Evolutionary conservation across 768 basidiomycete species (phyloP).

Genomic region (Pulveroboletus sp.): DNA sequence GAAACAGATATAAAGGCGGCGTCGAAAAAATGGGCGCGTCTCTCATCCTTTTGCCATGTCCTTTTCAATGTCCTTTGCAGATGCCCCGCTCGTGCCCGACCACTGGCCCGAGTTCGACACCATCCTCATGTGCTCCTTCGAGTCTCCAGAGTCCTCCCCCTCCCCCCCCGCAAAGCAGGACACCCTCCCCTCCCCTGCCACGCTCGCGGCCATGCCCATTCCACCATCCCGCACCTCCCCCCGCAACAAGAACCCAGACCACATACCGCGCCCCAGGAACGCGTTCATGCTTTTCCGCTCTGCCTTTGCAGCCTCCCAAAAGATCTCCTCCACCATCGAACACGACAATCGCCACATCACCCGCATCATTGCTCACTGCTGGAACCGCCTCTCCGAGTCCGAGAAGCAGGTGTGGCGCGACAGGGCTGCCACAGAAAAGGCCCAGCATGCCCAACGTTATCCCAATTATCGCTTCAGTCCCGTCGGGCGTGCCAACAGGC

Average conservation of each 20-base stretch:
- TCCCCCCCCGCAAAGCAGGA: conserved; percentile 12
- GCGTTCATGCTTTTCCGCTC: conserved; percentile 61
- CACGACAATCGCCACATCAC: conserved; percentile 59
- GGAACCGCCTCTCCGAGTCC: conserved; percentile 49
- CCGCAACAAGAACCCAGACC: conserved; percentile 38
- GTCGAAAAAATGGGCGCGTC: conserved; percentile 3
- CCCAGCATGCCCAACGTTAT: conserved; percentile 44
- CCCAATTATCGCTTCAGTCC: conserved; percentile 59
- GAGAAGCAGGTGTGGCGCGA: conserved; percentile 52
- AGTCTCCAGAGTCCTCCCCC: conserved; percentile 5
- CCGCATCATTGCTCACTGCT: conserved; percentile 52
- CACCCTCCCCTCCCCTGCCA: conserved; percentile 14
- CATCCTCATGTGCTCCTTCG: conserved; percentile 4
- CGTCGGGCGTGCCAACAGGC: conserved; percentile 39
- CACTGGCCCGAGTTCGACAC: conserved; percentile 28
- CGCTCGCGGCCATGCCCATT: conserved; percentile 28
- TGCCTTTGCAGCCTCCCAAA: conserved; percentile 53
- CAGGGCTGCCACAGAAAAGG: conserved; percentile 51
- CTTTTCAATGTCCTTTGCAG: conserved; percentile 15
- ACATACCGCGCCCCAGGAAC: conserved; percentile 38
- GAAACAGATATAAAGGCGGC: conserved; percentile 25
- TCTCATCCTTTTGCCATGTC: not conserved
- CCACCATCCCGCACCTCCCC: conserved; percentile 27
- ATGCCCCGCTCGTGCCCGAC: conserved; percentile 11
- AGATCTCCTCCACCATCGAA: conserved; percentile 47